Evolutionary conservation across 1,284 basidiomycete species (phyloP).

Genomic region (Pterulicium gracile): DNA sequence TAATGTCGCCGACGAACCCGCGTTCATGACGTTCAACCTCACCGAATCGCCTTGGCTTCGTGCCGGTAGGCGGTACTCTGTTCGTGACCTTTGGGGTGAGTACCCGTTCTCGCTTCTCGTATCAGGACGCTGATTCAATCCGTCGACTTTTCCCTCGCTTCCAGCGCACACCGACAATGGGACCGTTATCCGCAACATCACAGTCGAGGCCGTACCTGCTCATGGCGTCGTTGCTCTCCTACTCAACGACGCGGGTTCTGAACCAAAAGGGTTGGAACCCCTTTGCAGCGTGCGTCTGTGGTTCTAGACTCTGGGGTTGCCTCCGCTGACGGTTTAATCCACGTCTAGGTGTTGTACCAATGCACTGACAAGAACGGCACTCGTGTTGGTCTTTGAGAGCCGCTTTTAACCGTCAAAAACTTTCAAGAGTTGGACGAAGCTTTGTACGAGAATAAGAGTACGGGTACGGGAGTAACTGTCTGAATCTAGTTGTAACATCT

Average conservation of each 20-base stretch:
- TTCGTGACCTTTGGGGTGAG: conserved; percentile 24
- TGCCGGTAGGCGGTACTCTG: conserved; percentile 49
- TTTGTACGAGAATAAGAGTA: too few species aligned
- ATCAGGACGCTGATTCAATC: too few species aligned
- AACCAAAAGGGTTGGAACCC: conserved; percentile 41
- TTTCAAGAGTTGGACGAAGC: too few species aligned
- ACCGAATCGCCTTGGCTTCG: conserved; percentile 63
- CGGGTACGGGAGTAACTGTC: too few species aligned
- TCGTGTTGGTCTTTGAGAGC: conserved; percentile 9
- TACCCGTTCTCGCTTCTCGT: neutral
- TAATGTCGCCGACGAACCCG: conserved; percentile 40
- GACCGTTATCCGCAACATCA: conserved; percentile 53
- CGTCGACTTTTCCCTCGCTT: neutral
- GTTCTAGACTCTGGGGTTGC: too few species aligned
- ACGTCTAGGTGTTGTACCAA: neutral
- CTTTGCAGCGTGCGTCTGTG: conserved; percentile 34
- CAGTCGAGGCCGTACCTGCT: conserved; percentile 42
- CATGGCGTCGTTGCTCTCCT: conserved; percentile 64
- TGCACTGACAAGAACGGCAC: conserved; percentile 30
- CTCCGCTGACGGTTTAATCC: too few species aligned
- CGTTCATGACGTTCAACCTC: conserved; percentile 49
- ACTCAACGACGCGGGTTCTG: conserved; percentile 53
- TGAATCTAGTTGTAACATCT: too few species aligned
- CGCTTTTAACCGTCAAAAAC: too few species aligned
- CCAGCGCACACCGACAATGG: conserved; percentile 51